phyloP scores from a whole-genome alignment of 2,329 filamentous ascomycete genomes.

The Lachnellula willkommii region DNA sequence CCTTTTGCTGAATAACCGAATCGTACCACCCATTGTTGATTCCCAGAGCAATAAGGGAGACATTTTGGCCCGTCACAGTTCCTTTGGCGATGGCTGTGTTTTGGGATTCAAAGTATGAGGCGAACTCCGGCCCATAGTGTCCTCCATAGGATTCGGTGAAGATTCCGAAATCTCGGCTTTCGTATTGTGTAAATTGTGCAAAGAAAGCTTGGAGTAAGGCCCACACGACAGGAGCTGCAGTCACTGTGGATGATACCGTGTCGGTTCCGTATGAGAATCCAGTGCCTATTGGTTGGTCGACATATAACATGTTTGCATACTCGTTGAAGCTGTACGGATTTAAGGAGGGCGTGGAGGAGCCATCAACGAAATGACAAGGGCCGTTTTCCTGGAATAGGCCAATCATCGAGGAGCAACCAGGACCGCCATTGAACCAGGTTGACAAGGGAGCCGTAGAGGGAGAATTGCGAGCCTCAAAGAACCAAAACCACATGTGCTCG shows the following conservation, averaged over 20 bases:
- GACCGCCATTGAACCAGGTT: conserved; percentile 8
- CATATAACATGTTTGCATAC: conserved; percentile 35
- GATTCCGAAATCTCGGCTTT: conserved; percentile 48
- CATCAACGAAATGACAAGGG: conserved; percentile 35
- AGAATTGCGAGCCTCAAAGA: conserved; percentile 10
- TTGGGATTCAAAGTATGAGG: conserved; percentile 47
- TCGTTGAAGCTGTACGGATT: conserved; percentile 36
- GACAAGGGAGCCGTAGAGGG: conserved; percentile 4
- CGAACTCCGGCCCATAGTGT: conserved; percentile 51
- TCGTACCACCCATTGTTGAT: conserved; percentile 40
- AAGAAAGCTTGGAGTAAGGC: conserved; percentile 53
- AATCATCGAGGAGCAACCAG: conserved; percentile 10
- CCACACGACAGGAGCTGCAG: conserved; percentile 46
- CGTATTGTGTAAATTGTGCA: conserved; percentile 55
- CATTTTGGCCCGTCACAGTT: conserved; percentile 26
- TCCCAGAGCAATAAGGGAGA: conserved; percentile 28
- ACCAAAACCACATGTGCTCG: conserved; percentile 7
- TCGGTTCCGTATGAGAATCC: conserved; percentile 38
- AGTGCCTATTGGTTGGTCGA: conserved; percentile 34
- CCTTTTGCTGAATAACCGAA: conserved; percentile 45
- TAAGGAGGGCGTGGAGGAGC: conserved; percentile 33
- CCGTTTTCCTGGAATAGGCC: conserved; percentile 32
- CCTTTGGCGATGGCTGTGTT: conserved; percentile 45
- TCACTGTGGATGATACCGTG: conserved; percentile 38
- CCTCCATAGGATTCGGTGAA: conserved; percentile 49